These are phyloP conservation scores for Russula lepida DNA, from an alignment of 768 basidiomycete genomes.

Conservation along the genomic window DNA sequence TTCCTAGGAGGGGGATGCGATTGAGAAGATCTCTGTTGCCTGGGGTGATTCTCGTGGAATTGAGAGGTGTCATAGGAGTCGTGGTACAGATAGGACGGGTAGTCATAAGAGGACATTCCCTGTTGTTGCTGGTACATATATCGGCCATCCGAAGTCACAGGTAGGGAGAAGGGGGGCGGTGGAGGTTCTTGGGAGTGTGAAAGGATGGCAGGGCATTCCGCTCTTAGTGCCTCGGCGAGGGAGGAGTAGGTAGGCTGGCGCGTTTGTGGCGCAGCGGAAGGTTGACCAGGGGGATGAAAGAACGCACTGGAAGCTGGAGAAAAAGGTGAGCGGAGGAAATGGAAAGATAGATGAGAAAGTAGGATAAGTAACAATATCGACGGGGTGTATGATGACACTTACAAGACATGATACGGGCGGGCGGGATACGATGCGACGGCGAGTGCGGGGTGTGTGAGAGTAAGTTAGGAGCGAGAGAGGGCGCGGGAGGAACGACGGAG, in stretches of 20 bases:
- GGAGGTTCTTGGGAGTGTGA: slow-evolving; percentile 17
- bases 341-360: neutral
- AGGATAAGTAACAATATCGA: no score
- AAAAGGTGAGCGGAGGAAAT: slow-evolving; percentile 20
- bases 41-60: slow-evolving; percentile 24
- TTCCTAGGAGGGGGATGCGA: no score
- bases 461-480: slow-evolving; percentile 7
- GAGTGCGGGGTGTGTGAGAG: neutral
- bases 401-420: slow-evolving; percentile 23
- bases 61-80: slow-evolving; percentile 27
- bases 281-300: slow-evolving; percentile 11
- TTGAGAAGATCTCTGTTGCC: slow-evolving; percentile 24
- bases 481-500: no score
- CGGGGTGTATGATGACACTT: slow-evolving; percentile 18
- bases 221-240: slow-evolving; percentile 23
- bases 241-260: slow-evolving; percentile 22
- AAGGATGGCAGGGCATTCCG: slow-evolving; percentile 7
- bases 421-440: no score
- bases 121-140: slow-evolving; percentile 46
- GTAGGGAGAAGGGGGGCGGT: slow-evolving; percentile 11
- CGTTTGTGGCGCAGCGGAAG: slow-evolving; percentile 13
- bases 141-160: slow-evolving; percentile 44
- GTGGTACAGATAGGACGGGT: slow-evolving; percentile 34
- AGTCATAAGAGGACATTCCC: slow-evolving; percentile 41
- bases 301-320: slow-evolving; percentile 16